phyloP scores from a whole-genome alignment of 306 rosid genomes.

The Coriaria nepalensis region DNA sequence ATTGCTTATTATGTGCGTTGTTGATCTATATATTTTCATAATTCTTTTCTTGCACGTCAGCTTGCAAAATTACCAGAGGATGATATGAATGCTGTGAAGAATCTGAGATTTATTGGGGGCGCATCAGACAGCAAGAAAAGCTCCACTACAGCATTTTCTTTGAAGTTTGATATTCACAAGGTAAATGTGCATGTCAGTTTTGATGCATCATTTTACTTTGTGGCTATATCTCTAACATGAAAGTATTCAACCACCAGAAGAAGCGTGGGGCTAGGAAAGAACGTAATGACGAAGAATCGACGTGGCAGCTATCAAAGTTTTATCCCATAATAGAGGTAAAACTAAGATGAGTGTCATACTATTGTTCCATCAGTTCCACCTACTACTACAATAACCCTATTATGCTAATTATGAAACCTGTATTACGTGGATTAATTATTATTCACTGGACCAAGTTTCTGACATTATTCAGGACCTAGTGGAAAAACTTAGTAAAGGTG shows the following conservation, averaged over 20 bases:
- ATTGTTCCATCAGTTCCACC: too few species aligned
- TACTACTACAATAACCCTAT: neutral
- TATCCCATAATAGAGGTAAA: constrained; percentile 88
- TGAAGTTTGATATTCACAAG: constrained; percentile 82
- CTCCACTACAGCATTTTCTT: constrained; percentile 39
- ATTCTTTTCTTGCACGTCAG: constrained; percentile 22
- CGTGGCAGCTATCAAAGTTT: constrained; percentile 86
- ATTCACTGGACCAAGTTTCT: constrained; percentile 2
- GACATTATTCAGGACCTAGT: constrained; percentile 56
- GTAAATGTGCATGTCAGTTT: constrained; percentile 18
- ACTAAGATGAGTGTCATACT: neutral
- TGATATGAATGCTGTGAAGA: constrained; percentile 60
- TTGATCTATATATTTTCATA: too few species aligned
- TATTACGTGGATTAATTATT: constrained; percentile 8
- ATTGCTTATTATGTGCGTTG: too few species aligned
- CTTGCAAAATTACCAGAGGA: constrained; percentile 55
- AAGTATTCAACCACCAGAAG: constrained; percentile 41
- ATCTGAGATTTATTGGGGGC: constrained; percentile 64
- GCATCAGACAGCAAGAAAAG: constrained; percentile 57
- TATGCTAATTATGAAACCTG: neutral
- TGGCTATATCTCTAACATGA: constrained; percentile 19
- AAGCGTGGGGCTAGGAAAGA: constrained; percentile 77
- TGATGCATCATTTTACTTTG: neutral
- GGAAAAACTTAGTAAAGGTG: constrained; percentile 67
- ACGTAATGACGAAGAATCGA: constrained; percentile 59